Evolutionary conservation across 495 filamentous ascomycete species (phyloP), one percentile per base, ranked within the genome.

Genomic region (Aspergillus hancockii): DNA sequence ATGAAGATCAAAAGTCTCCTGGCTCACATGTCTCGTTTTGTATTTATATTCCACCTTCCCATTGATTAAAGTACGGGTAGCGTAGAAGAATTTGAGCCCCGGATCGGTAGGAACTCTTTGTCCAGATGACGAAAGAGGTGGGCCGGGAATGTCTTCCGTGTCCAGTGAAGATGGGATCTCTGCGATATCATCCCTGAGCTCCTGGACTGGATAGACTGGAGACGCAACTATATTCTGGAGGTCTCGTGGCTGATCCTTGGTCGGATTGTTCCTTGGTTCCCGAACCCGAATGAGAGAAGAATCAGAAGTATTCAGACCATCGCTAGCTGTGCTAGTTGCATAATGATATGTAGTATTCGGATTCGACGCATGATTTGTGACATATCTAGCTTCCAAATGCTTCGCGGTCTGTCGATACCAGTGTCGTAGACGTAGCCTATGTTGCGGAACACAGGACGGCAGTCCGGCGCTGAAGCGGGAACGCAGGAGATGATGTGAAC

Each of bases 381-480:
- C 21, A 51, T 62, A 46, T 64, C 63, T 63, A 47, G 63, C 19
- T 16, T 36, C 7, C n/a, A 9, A 14, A 41, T 54, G 0, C 19
- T 23, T 58, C 32, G 18, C 55, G 31, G 41, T 61, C 43, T 54
- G 57, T 41, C 63, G 69, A 64, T 62, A 57, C 67, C 63, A 67
- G 54, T 60, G 64, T 49, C 64, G 55, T 19, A 60, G 53, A 55
- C 49, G 61, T 47, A 64, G 63, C 46, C 62, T 66, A 60, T 57
- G 65, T 40, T 64, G 53, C 61, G 66, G 63, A 50, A 49, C 43
- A 58, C 45, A 55, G 56, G 61, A 67, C 10, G 63, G 59, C 49
- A 74, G 66, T 63, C 71, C 70, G 52, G 61, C 50, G 59, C 64
- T 67, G 28, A 73, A 54, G 67, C 73, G 71, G 50, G 60, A 55